Evolutionary conservation across 805 yeast species (phyloP), one percentile per base, ranked within the genome.

Genomic region (Lipomyces sp.): DNA sequence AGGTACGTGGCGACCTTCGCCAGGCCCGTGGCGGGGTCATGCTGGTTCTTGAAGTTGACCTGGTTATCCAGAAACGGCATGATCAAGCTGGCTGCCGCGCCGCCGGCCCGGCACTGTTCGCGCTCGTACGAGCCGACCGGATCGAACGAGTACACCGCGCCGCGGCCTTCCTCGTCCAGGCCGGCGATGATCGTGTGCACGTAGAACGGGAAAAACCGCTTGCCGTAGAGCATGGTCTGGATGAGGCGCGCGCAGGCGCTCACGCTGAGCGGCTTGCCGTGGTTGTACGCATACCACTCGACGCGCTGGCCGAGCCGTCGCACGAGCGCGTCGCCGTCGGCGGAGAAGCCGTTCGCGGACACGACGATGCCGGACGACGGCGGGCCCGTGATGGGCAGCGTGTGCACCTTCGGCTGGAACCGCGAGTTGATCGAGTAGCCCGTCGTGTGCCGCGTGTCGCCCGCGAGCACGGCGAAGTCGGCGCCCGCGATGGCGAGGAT

Each of bases 41-140:
- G 90, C 70, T 93, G 98, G 73, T 93, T 93, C 68, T 90, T 90
- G 72, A 88, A 86, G 68, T 89, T 87, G 57, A 93, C 98, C 74
- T 93, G 98, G 69, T 90, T 91, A 70, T 93, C 98, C 65, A 93
- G 79, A 69, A 93, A 93, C 3, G 98, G 98, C 95, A 90, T 89
- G 60, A 93, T 89, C 71, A 93, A 78, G 57, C 89, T 80, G 1
- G 97, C 93, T 26, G 98, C 98, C 13, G 97, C 93, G 38, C 98
- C 98, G 58, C 95, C 97, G 2, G 98, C 98, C 65, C 97, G 81
- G 71, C 96, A 88, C 67, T 90, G 96, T 68, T 90, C 97, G 63
- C 96, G 81, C 71, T 93, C 98, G 67, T 93, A 93, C 1, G 96
- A 88, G 2, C 98, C 98, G 51, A 93, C 96, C 1, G 98, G 98